phyloP scores from a whole-genome alignment of 345 rosid genomes.

The Rhodamnia argentea region DNA sequence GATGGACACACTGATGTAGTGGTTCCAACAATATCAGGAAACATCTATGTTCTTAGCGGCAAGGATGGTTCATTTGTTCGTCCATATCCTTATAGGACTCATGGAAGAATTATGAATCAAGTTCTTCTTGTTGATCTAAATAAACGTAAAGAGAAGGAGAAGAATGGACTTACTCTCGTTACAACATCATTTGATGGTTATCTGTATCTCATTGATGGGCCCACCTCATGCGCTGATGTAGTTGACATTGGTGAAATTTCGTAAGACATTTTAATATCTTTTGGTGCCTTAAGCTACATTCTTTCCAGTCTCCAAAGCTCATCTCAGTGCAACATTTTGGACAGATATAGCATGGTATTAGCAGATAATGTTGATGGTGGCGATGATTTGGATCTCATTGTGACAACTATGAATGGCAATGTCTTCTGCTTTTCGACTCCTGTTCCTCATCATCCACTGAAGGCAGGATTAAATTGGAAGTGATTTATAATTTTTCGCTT shows the following conservation, averaged over 20 bases:
- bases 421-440: conserved; percentile 99
- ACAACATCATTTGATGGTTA: conserved; percentile 97
- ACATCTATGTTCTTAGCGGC: conserved; percentile 85
- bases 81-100: conserved; percentile 95
- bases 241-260: conserved; percentile 98
- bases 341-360: conserved; percentile 94
- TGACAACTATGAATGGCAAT: conserved; percentile 96
- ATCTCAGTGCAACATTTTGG: background rate
- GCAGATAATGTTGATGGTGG: conserved; percentile 99
- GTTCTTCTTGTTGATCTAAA: conserved; percentile 89
- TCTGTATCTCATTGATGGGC: conserved; percentile 94
- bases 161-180: conserved; percentile 82
- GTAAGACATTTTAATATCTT: conserved; percentile 33
- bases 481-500: background rate
- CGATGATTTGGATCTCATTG: conserved; percentile 97
- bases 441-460: conserved; percentile 89
- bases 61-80: conserved; percentile 83
- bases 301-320: background rate
- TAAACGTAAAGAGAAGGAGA: conserved; percentile 55
- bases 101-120: conserved; percentile 98
- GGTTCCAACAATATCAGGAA: conserved; percentile 87
- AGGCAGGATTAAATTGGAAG: conserved; percentile 41
- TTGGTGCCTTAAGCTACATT: background rate
- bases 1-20: conserved; percentile 95
- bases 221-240: conserved; percentile 92